Evolutionary conservation across 352 stramenopile species (phyloP).

Genomic region (Phytopythium sindhum): DNA sequence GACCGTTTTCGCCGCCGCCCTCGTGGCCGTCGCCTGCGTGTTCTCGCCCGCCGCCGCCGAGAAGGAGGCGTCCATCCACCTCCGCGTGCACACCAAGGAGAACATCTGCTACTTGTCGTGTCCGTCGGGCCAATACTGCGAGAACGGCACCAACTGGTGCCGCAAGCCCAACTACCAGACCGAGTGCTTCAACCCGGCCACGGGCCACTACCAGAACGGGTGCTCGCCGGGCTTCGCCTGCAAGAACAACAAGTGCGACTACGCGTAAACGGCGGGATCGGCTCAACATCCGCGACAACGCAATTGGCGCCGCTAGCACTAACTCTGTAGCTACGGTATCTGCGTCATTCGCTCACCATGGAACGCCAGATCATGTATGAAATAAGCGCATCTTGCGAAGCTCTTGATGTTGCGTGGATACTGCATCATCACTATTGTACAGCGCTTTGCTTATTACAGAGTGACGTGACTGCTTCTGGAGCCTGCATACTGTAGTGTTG

Average conservation of each 20-base stretch:
- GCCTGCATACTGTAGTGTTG: no score
- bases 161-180: conserved; percentile 13
- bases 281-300: no score
- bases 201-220: conserved; percentile 19
- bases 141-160: conserved; percentile 20
- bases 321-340: background rate
- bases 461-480: no score
- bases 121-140: conserved; percentile 28
- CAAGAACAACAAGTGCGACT: conserved; percentile 24
- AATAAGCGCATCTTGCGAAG: no score
- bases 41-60: conserved; percentile 22
- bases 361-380: no score
- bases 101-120: conserved; percentile 19
- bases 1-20: background rate
- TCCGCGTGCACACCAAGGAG: conserved; percentile 17
- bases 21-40: conserved; percentile 1
- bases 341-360: no score
- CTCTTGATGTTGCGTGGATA: no score
- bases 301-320: no score
- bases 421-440: no score
- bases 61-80: conserved; percentile 18
- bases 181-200: conserved; percentile 32
- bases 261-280: conserved; percentile 10
- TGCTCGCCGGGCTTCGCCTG: conserved; percentile 22
- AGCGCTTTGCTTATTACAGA: no score